Evolutionary conservation across 2,329 filamentous ascomycete species (phyloP), one percentile per base, ranked within the genome.

Genomic region (Simplicillium aogashimaense): DNA sequence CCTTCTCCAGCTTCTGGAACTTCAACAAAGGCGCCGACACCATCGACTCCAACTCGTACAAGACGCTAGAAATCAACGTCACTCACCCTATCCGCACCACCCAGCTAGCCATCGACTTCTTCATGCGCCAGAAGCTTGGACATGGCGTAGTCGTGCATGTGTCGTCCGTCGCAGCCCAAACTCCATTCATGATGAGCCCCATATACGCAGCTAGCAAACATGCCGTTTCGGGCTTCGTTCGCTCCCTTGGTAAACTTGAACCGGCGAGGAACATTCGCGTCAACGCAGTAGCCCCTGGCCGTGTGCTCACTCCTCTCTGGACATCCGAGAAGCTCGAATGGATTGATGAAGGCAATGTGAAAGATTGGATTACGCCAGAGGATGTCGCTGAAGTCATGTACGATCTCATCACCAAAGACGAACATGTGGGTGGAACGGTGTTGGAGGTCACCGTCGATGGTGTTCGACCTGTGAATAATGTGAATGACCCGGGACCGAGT

Each of bases 381-480:
- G 62, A 63, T 34, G 64, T 69, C 0, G 67, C 68, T 2, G 46
- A 59, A 29, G 64, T 58, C 0, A 72, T 72, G 67, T 43, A 70
- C 12, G 47, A 51, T 10, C 58, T 61, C 9, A 50, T 65, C 1
- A 55, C 65, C 44, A 51, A 54, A 2, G 53, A 53, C 0, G 47
- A 54, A 2, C 39, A 62, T 12, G 46, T 50, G 1, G 65, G 64
- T 4, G 67, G 67, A 0, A 63, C 63, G 0, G 50, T 70, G 2
- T 38, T 70, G 1, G 67, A 70, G 45, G 55, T 69, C 13, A 62
- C 58, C 0, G 6, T 25, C 9, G 20, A 5, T 25, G 20, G 20
- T 25, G 20, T 25, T 25, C 20, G 20, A 25, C 20, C 20, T 5
- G 20, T 25, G 9, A 5, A 6, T 6, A 25, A 25, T 25, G 20